Percentiles rank a stretch among this genome's conserved stretches.
These are phyloP conservation scores for Limtongia smithiae DNA, from an alignment of 805 yeast genomes.

Conservation along the genomic window DNA sequence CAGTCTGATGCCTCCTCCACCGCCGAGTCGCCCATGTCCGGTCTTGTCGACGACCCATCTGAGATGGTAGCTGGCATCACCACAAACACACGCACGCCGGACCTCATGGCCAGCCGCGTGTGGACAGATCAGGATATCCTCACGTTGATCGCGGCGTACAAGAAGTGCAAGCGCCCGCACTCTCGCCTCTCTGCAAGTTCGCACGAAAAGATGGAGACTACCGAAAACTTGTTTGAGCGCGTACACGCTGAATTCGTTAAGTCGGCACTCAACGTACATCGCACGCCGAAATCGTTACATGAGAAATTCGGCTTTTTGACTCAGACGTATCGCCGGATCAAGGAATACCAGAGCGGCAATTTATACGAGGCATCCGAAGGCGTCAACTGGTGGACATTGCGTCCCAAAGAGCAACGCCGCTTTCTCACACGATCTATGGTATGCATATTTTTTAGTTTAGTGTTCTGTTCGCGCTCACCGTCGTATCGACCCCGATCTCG, in stretches of 20 bases:
- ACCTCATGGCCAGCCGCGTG: slow-evolving; percentile 5
- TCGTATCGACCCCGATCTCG: slow-evolving; percentile 15
- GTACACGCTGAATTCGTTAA: slow-evolving; percentile 14
- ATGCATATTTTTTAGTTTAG: background rate
- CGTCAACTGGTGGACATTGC: slow-evolving; percentile 18
- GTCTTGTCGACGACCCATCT: no score
- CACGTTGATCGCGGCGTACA: slow-evolving; percentile 14
- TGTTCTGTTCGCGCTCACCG: background rate
- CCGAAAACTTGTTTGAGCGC: slow-evolving; percentile 17
- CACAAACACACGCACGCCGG: slow-evolving; percentile 3
- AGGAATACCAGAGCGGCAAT: slow-evolving; percentile 15
- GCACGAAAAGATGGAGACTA: slow-evolving; percentile 8
- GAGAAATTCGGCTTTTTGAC: slow-evolving; percentile 23
- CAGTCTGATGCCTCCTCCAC: no score
- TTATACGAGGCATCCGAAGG: slow-evolving; percentile 12
- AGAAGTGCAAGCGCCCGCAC: slow-evolving; percentile 13
- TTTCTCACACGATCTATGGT: slow-evolving; percentile 18
- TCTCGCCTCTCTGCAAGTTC: slow-evolving; percentile 1
- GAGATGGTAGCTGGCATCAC: background rate
- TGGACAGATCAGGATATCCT: slow-evolving; percentile 23
- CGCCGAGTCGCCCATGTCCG: no score
- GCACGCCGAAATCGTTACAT: slow-evolving; percentile 20
- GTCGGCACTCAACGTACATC: slow-evolving; percentile 14
- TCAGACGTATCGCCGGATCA: slow-evolving; percentile 18
- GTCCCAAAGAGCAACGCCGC: slow-evolving; percentile 17